Conservation (phyloP, 2,329 filamentous ascomycete genomes). For the Trichoderma koningii region DNA sequence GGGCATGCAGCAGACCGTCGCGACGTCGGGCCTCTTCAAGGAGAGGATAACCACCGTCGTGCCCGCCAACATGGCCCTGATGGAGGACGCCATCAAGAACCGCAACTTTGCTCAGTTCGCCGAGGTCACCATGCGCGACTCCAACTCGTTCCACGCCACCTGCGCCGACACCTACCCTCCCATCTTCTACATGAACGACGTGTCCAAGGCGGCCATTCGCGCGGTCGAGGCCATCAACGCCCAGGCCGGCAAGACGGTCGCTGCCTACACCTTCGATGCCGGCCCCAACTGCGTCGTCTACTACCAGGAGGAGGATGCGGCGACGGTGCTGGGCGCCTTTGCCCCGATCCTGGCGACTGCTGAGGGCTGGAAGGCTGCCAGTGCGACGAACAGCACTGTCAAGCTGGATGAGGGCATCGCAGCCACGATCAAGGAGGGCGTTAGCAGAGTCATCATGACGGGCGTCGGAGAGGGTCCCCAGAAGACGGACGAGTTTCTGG, state of each 20-base stretch:
- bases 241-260: conserved; percentile 74
- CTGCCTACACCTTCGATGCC: conserved; percentile 96
- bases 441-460: conserved; percentile 88
- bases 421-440: conserved; percentile 69
- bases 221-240: conserved; percentile 88
- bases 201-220: conserved; percentile 81
- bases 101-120: conserved; percentile 86
- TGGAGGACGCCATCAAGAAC: conserved; percentile 77
- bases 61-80: conserved; percentile 76
- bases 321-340: conserved; percentile 74
- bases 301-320: conserved; percentile 79
- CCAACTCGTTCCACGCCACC: conserved; percentile 93
- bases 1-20: conserved; percentile 96
- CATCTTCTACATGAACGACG: conserved; percentile 98
- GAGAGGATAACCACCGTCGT: conserved; percentile 75
- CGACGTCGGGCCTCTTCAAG: conserved; percentile 84
- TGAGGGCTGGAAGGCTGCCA: conserved; percentile 70
- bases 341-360: conserved; percentile 64
- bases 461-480: conserved; percentile 86
- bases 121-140: conserved; percentile 92
- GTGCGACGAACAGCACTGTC: conserved; percentile 55
- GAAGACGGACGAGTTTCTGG: conserved; percentile 75
- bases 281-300: conserved; percentile 97
- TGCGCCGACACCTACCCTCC: conserved; percentile 95
- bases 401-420: conserved; percentile 67